Percentiles rank a stretch among this genome's conserved stretches.
Conservation (phyloP, 345 rosid genomes). For the Arabidopsis arenosa region DNA sequence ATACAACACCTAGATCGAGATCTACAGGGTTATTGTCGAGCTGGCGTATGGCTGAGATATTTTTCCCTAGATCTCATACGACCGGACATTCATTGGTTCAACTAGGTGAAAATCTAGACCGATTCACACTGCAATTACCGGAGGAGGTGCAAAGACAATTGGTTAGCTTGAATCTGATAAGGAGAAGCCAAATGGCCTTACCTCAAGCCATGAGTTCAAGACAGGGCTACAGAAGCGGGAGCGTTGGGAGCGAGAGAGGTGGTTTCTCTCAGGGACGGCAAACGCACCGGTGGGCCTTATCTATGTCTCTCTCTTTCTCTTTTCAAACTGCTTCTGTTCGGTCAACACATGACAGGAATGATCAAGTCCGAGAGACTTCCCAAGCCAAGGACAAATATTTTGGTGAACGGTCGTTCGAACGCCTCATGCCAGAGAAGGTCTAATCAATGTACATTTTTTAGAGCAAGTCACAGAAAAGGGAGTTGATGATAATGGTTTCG, state of each 20-base stretch:
- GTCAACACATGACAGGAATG: conserved; percentile 5
- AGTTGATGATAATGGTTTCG: not conserved
- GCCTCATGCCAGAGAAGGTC: conserved; percentile 36
- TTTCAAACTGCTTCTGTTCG: conserved; percentile 22
- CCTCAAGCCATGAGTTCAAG: conserved; percentile 63
- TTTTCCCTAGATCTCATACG: conserved; percentile 49
- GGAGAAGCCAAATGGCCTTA: conserved; percentile 58
- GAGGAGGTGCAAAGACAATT: conserved; percentile 56
- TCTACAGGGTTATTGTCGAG: conserved; percentile 52
- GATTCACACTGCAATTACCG: conserved; percentile 61
- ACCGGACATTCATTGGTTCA: conserved; percentile 66
- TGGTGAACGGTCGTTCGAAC: conserved; percentile 37
- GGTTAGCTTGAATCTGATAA: conserved; percentile 38
- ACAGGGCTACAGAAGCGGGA: conserved; percentile 55
- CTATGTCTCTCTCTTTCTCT: conserved; percentile 31
- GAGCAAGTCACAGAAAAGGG: conserved; percentile 11
- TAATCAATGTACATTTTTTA: conserved; percentile 8
- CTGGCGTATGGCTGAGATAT: conserved; percentile 44
- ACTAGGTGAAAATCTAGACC: too few species aligned
- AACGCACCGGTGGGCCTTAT: not conserved
- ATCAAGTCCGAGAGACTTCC: not conserved
- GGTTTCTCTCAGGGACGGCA: conserved; percentile 8
- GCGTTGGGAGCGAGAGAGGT: conserved; percentile 24
- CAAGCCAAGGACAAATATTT: conserved; percentile 15
- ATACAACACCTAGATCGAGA: conserved; percentile 46